Evolutionary conservation across 2,329 filamentous ascomycete genomes (phyloP).

Genomic region (Scleromitrula shiraiana): DNA sequence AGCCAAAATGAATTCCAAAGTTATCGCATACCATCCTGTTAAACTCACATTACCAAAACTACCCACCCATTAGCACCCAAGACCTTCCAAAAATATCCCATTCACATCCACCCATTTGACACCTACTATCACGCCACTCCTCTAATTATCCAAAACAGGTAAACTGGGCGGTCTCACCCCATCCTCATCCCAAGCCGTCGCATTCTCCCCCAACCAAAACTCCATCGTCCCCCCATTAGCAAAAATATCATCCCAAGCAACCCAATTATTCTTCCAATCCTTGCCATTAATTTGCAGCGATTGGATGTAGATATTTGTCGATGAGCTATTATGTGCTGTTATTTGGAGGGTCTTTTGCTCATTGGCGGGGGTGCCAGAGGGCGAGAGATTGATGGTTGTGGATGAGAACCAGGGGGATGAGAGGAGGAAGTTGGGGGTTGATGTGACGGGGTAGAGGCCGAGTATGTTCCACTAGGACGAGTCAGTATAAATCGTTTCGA

Average conservation of each 20-base stretch:
- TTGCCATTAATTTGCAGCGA: slow-evolving; percentile 55
- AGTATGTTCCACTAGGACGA: slow-evolving; percentile 38
- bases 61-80: no score
- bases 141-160: no score
- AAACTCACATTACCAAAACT: no score
- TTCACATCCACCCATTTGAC: not conserved
- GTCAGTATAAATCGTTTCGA: not conserved
- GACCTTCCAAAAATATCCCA: no score
- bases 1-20: no score
- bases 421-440: slow-evolving; percentile 59
- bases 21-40: no score
- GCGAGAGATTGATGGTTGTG: slow-evolving; percentile 39
- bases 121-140: slow-evolving; percentile 33
- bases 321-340: slow-evolving; percentile 18
- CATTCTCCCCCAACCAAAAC: slow-evolving; percentile 49
- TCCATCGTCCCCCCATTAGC: slow-evolving; percentile 53
- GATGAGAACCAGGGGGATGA: slow-evolving; percentile 56
- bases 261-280: slow-evolving; percentile 54
- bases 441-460: slow-evolving; percentile 59
- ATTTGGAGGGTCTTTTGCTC: slow-evolving; percentile 38
- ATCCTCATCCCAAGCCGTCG: slow-evolving; percentile 36
- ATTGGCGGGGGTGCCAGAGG: not conserved
- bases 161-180: slow-evolving; percentile 52
- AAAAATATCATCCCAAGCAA: slow-evolving; percentile 59
- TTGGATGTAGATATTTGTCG: slow-evolving; percentile 51